A percentile compares a stretch with the other conserved stretches of the same genome.
Evolutionary conservation across 164 flowering plant genomes (phyloP).

Genomic region (Aristolochia fimbriata): DNA sequence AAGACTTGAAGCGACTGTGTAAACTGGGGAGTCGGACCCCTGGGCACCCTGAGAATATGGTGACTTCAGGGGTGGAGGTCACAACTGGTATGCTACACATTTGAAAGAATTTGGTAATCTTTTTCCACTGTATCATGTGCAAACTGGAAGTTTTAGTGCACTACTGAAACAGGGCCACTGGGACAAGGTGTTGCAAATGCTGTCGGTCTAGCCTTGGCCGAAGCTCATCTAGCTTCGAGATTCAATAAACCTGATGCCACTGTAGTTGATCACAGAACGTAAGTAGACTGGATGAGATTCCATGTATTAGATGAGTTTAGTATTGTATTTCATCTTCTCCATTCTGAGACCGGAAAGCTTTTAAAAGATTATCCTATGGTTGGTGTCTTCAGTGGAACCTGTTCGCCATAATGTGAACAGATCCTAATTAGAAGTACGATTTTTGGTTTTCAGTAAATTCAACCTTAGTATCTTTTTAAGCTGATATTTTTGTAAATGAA

Average conservation of each 20-base stretch:
- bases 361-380: too few species aligned
- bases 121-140: background rate
- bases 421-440: too few species aligned
- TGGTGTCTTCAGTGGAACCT: too few species aligned
- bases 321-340: too few species aligned
- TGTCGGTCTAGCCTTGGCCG: slow-evolving; percentile 55
- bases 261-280: slow-evolving; percentile 42
- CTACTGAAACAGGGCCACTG: slow-evolving; percentile 34
- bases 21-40: slow-evolving; percentile 96
- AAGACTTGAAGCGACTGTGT: slow-evolving; percentile 80
- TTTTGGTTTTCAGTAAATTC: too few species aligned
- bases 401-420: too few species aligned
- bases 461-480: too few species aligned
- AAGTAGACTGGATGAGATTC: slow-evolving; percentile 2
- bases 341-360: too few species aligned
- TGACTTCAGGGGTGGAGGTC: slow-evolving; percentile 95
- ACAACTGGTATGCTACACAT: slow-evolving; percentile 62
- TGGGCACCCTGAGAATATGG: slow-evolving; percentile 97
- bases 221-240: slow-evolving; percentile 43
- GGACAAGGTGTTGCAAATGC: slow-evolving; percentile 68
- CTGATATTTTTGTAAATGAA: too few species aligned
- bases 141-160: background rate
- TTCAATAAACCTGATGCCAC: slow-evolving; percentile 42
- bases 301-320: too few species aligned
- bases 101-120: background rate